Evolutionary conservation across 2,329 filamentous ascomycete species (phyloP), one percentile per base, ranked within the genome.

Genomic region (Shiraia sp.): DNA sequence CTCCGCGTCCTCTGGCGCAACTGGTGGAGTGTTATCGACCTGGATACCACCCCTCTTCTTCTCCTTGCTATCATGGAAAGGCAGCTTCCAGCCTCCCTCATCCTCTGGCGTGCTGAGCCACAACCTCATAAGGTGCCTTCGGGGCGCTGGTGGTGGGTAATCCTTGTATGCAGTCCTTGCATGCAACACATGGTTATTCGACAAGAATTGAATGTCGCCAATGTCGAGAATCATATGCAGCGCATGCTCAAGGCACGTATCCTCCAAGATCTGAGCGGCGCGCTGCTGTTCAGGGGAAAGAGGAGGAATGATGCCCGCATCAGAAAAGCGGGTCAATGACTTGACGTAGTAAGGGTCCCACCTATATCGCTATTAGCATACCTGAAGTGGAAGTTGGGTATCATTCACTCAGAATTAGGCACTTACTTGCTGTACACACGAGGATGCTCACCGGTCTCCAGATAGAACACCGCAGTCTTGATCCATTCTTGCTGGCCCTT

Each of bases 311-410:
- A 87, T 64, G 2, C 88, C 89, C 13, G 72, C 69, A 61, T 89
- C 82, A 0, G 82, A 87, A 74, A 92, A 93, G 19, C 89, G 81
- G 14, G 74, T 78, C 6, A 95, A 76, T 7, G 85, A 90, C 50
- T 82, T 82, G 45, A 95, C 82, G 66, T 87, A 95, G 78, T 95
- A 95, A 1, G 90, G 90, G 63, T 95, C 90, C 83, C 86, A 95
- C 60, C 73, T 77, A 28, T 19, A 17, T 1, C 22, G 10, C 10
- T 9, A 23, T 33, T 23, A 33, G 31, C 31, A 33, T 16, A 8
- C 10, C 6, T 22, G 17, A 13, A 14, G 15, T 5, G 13, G 3
- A 32, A 17, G 8, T 5, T 22, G 4, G 4, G 19, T 22, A 22
- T 8, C 8, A 4, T 22, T 22, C 13, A 30, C 13, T n/a, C n/a